Conservation (phyloP, 768 basidiomycete species). For the Russula olivacea region DNA sequence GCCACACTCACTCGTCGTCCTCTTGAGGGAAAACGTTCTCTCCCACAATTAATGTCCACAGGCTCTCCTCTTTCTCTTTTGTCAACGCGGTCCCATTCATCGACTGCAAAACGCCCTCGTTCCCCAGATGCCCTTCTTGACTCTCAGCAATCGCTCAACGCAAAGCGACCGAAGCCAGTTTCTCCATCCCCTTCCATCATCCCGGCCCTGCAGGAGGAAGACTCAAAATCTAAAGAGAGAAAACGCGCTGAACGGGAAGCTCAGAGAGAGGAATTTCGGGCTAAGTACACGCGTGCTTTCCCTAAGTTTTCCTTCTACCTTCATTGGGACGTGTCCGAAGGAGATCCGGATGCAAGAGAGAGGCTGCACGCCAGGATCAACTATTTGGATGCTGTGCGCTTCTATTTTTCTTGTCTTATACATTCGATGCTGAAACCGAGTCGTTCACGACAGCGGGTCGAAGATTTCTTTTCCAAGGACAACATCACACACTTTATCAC, state of each 20-base stretch:
- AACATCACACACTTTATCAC: constrained; percentile 82
- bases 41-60: constrained; percentile 20
- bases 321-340: constrained; percentile 64
- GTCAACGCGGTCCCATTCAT: constrained; percentile 18
- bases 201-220: constrained; percentile 18
- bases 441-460: constrained; percentile 54
- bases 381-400: constrained; percentile 72
- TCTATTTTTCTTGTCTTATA: neutral
- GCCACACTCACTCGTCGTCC: constrained; percentile 23
- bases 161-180: constrained; percentile 21
- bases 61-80: constrained; percentile 20
- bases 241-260: constrained; percentile 24
- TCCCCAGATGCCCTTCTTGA: constrained; percentile 24
- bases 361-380: constrained; percentile 51
- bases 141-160: constrained; percentile 18
- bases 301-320: constrained; percentile 72
- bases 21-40: constrained; percentile 23
- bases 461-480: constrained; percentile 81
- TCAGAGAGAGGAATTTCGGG: constrained; percentile 23
- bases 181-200: constrained; percentile 17
- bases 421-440: constrained; percentile 1
- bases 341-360: constrained; percentile 34
- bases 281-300: constrained; percentile 43
- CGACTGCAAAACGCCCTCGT: constrained; percentile 20
- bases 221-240: constrained; percentile 20